Evolutionary conservation across 169 alveolate species (phyloP), one percentile per base, ranked within the genome.

Genomic region (Hepatocystis sp.): DNA sequence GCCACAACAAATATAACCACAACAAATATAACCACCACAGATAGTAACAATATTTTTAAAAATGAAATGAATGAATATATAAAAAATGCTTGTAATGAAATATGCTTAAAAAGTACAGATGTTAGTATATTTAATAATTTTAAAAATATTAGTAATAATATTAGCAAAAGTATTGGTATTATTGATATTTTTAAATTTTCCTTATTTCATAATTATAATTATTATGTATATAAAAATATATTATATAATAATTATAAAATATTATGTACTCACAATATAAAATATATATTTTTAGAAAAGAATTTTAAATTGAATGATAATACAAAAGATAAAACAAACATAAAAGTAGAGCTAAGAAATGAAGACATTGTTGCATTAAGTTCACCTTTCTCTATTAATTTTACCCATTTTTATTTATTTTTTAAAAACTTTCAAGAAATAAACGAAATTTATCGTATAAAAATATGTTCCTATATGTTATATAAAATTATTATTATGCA

Each of bases 401-500:
- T 76, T 76, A 36, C 36, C 4, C 28, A 63, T 28, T 56, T 76
- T 76, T 42, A 42, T 15, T 13, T 28, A 0, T 76, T 76, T 56
- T 76, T 76, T 25, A 76, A 56, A 8, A 76, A 76, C 58, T 76
- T 58, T 32, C 58, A 46, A 49, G 44, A 28, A 19, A 58, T 44
- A n/a, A 30, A 53, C n/a, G 78, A 76, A 19, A 30, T 15, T 15
- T 76, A 76, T 42, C 23, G 32, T 28, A 58, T 44, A 32, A 76
- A 46, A 30, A 30, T 76, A 5, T 58, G 71, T 36, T 60, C 44
- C 4, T 76, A 28, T 19, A 34, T 76, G 3, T 10, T 76, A 40
- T 76, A 76, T 19, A 76, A 76, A 76, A 76, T 76, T 1, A 76
- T 76, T 2, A 58, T 76, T 25, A 76, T 76, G 76, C 21, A 44